Conservation (phyloP, 2,329 filamentous ascomycete species). For the Alternaria sp. region DNA sequence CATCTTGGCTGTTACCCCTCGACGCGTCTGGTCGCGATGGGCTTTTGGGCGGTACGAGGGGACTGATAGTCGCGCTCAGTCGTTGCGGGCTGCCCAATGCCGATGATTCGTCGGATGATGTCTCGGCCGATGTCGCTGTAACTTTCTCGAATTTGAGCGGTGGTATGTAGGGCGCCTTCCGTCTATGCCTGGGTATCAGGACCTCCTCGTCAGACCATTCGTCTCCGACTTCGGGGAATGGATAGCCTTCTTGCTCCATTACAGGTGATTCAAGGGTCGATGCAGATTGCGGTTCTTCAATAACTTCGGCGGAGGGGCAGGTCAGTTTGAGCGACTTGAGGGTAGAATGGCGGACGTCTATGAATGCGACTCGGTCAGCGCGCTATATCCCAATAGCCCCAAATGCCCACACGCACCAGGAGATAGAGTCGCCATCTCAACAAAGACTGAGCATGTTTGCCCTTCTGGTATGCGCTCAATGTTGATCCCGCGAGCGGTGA, state of each 20-base stretch:
- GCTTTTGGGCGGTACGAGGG: conserved; percentile 44
- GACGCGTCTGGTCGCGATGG: conserved; percentile 41
- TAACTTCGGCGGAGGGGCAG: conserved; percentile 46
- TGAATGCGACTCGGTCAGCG: conserved; percentile 29
- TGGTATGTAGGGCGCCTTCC: conserved; percentile 39
- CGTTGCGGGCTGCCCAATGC: conserved; percentile 30
- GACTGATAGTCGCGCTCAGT: conserved; percentile 28
- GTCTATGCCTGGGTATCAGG: conserved; percentile 39
- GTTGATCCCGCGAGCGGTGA: conserved; percentile 5
- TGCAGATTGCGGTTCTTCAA: conserved; percentile 26
- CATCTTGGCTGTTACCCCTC: conserved; percentile 43
- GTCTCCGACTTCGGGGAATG: conserved; percentile 39
- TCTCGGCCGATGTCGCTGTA: conserved; percentile 27
- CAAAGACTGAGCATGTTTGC: conserved; percentile 13
- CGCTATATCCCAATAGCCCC: conserved; percentile 12
- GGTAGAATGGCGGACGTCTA: conserved; percentile 47
- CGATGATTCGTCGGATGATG: conserved; percentile 35
- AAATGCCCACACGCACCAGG: conserved; percentile 25
- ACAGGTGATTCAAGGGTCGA: conserved; percentile 21
- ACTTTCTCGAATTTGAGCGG: conserved; percentile 31
- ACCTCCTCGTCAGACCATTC: conserved; percentile 49
- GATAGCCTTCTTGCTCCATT: conserved; percentile 29
- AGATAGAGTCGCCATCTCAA: conserved; percentile 36
- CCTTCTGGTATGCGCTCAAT: conserved; percentile 10
- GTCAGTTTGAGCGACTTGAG: conserved; percentile 44